phyloP scores from a whole-genome alignment of 148 eudicot species.

The Heliamphora exappendiculata region DNA sequence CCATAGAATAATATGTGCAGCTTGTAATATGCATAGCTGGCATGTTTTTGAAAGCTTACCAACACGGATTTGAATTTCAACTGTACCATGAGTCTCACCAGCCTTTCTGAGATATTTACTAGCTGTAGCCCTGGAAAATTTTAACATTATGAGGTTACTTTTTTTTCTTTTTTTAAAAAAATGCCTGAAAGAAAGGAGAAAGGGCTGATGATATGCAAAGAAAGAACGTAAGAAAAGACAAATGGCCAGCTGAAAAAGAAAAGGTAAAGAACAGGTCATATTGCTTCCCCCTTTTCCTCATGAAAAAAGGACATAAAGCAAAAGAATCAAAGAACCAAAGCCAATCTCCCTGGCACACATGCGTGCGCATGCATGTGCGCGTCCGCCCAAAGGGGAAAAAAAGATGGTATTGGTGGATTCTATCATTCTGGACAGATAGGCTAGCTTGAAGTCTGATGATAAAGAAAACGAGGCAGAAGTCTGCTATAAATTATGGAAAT shows the following conservation, averaged over 20 bases:
- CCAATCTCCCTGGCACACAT: not conserved
- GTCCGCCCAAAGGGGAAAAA: not conserved
- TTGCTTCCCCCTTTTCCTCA: not conserved
- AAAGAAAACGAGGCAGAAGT: not conserved
- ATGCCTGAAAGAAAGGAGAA: slow-evolving; percentile 1
- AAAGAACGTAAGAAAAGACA: not conserved
- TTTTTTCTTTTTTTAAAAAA: too few relatives aligned
- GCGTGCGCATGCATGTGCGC: not conserved
- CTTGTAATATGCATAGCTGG: not conserved
- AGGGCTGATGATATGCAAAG: not conserved
- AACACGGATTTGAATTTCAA: slow-evolving; percentile 62
- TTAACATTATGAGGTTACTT: not conserved
- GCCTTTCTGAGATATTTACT: slow-evolving; percentile 66
- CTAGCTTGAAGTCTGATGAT: not conserved
- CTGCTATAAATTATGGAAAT: not conserved
- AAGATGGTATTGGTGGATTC: not conserved
- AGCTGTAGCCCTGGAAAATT: slow-evolving; percentile 53
- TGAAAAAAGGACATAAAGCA: not conserved
- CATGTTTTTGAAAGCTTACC: slow-evolving; percentile 39
- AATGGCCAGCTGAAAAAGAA: not conserved
- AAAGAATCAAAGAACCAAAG: not conserved
- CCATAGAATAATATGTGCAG: not conserved
- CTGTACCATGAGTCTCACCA: slow-evolving; percentile 85
- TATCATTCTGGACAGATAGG: not conserved
- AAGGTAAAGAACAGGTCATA: not conserved